Conservation (phyloP, 306 rosid genomes). For the Quercus ilex region DNA sequence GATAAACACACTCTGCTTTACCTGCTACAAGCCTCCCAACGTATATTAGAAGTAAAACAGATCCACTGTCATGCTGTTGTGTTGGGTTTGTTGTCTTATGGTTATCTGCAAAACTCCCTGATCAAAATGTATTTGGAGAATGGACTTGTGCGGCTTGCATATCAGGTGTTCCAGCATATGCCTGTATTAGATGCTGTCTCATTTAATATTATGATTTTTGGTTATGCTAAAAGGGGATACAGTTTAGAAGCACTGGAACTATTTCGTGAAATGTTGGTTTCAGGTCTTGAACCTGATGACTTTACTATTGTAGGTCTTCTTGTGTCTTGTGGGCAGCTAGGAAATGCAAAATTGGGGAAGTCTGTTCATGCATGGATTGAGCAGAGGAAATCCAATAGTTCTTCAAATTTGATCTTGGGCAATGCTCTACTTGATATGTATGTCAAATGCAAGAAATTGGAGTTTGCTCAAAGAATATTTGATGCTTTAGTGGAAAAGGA, state of each 20-base stretch:
- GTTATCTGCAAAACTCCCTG: slow-evolving; percentile 45
- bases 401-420: slow-evolving; percentile 45
- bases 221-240: slow-evolving; percentile 40
- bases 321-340: slow-evolving; percentile 38
- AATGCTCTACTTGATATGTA: slow-evolving; percentile 64
- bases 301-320: slow-evolving; percentile 47
- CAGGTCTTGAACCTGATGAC: slow-evolving; percentile 42
- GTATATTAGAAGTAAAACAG: slow-evolving; percentile 36
- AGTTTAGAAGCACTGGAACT: slow-evolving; percentile 30
- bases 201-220: slow-evolving; percentile 46
- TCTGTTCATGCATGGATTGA: slow-evolving; percentile 60
- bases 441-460: slow-evolving; percentile 41
- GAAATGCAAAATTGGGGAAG: slow-evolving; percentile 41
- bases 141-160: slow-evolving; percentile 32
- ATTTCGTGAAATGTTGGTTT: slow-evolving; percentile 36
- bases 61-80: slow-evolving; percentile 50
- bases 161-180: slow-evolving; percentile 30
- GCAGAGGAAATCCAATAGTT: slow-evolving; percentile 30
- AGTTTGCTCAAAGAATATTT: slow-evolving; percentile 31
- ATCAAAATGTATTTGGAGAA: slow-evolving; percentile 34
- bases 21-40: slow-evolving; percentile 34
- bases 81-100: slow-evolving; percentile 35
- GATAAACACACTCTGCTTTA: slow-evolving; percentile 45
- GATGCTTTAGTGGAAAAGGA: slow-evolving; percentile 37
- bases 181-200: slow-evolving; percentile 32